Conservation (phyloP, 441 rosid genomes). For the Sinapis alba region DNA sequence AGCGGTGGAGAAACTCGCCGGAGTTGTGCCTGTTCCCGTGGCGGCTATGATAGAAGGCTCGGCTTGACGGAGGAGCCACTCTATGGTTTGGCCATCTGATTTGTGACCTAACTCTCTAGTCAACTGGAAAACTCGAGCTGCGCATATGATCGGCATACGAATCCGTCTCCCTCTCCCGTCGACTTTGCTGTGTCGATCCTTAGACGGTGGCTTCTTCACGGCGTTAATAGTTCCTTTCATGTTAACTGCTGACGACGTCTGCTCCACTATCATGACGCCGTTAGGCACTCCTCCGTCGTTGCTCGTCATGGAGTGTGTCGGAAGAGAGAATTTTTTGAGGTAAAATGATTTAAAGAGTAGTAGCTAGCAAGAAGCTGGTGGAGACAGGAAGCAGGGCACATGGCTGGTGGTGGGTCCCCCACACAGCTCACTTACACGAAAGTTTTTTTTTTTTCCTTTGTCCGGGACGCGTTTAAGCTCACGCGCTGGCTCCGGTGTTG, state of each 20-base stretch:
- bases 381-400: slow-evolving; percentile 93
- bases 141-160: slow-evolving; percentile 96
- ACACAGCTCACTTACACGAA: slow-evolving; percentile 63
- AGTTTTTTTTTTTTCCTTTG: background rate
- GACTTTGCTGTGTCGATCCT: slow-evolving; percentile 96
- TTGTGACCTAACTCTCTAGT: slow-evolving; percentile 92
- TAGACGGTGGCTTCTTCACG: slow-evolving; percentile 84
- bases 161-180: slow-evolving; percentile 94
- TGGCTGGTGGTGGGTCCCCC: slow-evolving; percentile 72
- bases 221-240: slow-evolving; percentile 38
- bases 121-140: slow-evolving; percentile 90
- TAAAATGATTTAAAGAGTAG: slow-evolving; percentile 33
- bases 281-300: slow-evolving; percentile 51
- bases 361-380: slow-evolving; percentile 84
- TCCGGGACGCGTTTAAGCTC: slow-evolving; percentile 20
- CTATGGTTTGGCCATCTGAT: slow-evolving; percentile 94
- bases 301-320: slow-evolving; percentile 49
- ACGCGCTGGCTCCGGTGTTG: slow-evolving; percentile 39
- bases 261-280: slow-evolving; percentile 57
- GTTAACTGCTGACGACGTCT: slow-evolving; percentile 32
- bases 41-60: slow-evolving; percentile 98
- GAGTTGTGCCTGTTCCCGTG: slow-evolving; percentile 91
- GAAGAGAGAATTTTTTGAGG: background rate
- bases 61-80: slow-evolving; percentile 97
- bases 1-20: slow-evolving; percentile 80